Percentiles rank a stretch among this genome's conserved stretches.
Evolutionary conservation across 306 rosid genomes (phyloP).

Genomic region (Citrullus mucosospermus): DNA sequence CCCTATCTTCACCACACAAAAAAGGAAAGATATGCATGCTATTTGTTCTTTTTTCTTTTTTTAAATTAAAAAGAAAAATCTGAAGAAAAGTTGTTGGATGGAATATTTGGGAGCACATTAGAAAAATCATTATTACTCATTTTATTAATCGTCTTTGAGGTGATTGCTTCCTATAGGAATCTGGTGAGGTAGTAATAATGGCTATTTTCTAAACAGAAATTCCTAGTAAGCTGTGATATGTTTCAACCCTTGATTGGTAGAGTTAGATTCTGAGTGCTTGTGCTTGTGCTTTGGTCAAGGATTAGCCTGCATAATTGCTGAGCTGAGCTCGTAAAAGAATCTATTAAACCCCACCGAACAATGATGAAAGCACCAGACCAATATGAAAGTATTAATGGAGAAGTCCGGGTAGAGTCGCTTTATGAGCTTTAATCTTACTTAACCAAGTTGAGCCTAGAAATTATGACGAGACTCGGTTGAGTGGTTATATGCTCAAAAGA

Average conservation of each 20-base stretch:
- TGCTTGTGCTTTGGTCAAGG: neutral
- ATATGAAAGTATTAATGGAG: neutral
- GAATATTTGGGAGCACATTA: neutral
- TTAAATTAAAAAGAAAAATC: neutral
- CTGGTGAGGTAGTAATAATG: neutral
- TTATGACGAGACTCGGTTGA: neutral
- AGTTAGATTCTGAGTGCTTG: neutral
- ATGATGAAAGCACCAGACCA: neutral
- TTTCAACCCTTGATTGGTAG: neutral
- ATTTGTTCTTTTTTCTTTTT: neutral
- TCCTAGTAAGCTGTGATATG: neutral
- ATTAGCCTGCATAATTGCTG: neutral
- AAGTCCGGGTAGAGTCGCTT: neutral
- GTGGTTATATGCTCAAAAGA: neutral
- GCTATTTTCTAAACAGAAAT: neutral
- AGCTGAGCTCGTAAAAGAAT: conserved; percentile 1
- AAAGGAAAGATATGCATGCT: neutral
- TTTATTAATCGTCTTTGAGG: neutral
- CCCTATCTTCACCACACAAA: neutral
- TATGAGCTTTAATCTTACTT: neutral
- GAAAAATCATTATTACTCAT: neutral
- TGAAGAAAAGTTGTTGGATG: neutral
- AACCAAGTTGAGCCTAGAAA: neutral
- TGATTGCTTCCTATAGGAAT: neutral
- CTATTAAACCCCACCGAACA: neutral